Base-by-base conservation (phyloP, 306 rosid species). In the Dicorynia guianensis region DNA sequence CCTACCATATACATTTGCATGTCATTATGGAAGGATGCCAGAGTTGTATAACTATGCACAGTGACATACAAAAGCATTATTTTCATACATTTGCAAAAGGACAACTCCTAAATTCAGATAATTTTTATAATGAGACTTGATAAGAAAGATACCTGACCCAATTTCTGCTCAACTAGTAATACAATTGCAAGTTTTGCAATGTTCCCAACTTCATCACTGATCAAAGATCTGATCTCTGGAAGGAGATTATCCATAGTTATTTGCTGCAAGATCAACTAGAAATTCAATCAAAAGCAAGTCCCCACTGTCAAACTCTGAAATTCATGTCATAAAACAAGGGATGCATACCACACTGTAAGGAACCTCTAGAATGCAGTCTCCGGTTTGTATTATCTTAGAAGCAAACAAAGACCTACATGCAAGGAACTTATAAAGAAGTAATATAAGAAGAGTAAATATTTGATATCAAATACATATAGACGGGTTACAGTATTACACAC, bases 351-450 rank as follows among this genome's bases (percentile, higher is more conserved):
- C 84, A n/a, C 67, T 60, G 76, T 78, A 87, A 59, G 97, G 98
- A 84, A 90, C 93, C 81, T 85, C 80, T 69, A 93, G 77, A 81
- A 90, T 82, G 81, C 89, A 83, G 52, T 86, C 89, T 53, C 98
- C 91, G 4, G 85, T 44, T 42, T 75, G 81, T 67, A 93, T 87
- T 15, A 6, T 57, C 74, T 75, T 82, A 11, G 97, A 90, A 65
- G 98, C 93, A 63, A 87, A 85, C 80, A 90, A 77, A 61, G 84
- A 75, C 86, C 93, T 91, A 40, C 60, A 74, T 10, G 63, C 71
- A 62, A 36, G 30, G 39, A 42, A 76, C 36, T 34, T 18, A 74
- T 46, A 49, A 18, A 20, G 48, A 53, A 30, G 77, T 17, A 13
- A 55, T 20, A 43, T 14, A 20, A 53, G 49, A 63, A 39, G 30